These are phyloP conservation scores for Globisporangium cystogenes DNA, from an alignment of 352 stramenopile species.

Conservation along the genomic window DNA sequence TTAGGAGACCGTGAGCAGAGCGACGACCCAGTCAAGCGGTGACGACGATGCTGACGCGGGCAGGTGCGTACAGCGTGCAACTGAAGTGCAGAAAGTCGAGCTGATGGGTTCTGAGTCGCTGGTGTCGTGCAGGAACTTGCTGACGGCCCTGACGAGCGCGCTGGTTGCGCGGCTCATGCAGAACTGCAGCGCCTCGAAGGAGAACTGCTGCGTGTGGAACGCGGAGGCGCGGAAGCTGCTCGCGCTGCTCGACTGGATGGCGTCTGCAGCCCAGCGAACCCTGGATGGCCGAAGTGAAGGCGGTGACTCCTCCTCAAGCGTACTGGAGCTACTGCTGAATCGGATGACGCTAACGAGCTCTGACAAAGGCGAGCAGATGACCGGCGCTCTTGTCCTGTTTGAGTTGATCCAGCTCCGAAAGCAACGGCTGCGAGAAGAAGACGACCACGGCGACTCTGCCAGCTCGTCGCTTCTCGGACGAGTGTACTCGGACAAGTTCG, in stretches of 20 bases:
- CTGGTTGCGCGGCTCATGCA: slow-evolving; percentile 35
- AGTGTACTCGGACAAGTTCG: slow-evolving; percentile 1
- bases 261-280: neutral
- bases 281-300: neutral
- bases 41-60: neutral
- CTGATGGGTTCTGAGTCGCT: neutral
- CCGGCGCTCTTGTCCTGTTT: slow-evolving; percentile 50
- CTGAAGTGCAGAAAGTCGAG: no score
- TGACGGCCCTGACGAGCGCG: slow-evolving; percentile 29
- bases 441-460: neutral
- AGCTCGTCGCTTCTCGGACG: slow-evolving; percentile 1
- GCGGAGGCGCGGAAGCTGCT: slow-evolving; percentile 39
- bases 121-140: slow-evolving; percentile 28
- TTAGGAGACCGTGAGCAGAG: neutral
- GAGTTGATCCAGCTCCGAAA: slow-evolving; percentile 45
- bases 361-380: slow-evolving; percentile 47
- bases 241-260: slow-evolving; percentile 51
- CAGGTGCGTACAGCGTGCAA: neutral
- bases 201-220: slow-evolving; percentile 56
- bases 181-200: slow-evolving; percentile 34
- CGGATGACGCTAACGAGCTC: slow-evolving; percentile 15
- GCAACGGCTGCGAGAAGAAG: neutral
- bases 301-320: slow-evolving; percentile 2
- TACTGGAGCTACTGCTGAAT: slow-evolving; percentile 31
- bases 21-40: neutral